phyloP scores from a whole-genome alignment of 2,329 filamentous ascomycete genomes.

The Fusarium sp. region DNA sequence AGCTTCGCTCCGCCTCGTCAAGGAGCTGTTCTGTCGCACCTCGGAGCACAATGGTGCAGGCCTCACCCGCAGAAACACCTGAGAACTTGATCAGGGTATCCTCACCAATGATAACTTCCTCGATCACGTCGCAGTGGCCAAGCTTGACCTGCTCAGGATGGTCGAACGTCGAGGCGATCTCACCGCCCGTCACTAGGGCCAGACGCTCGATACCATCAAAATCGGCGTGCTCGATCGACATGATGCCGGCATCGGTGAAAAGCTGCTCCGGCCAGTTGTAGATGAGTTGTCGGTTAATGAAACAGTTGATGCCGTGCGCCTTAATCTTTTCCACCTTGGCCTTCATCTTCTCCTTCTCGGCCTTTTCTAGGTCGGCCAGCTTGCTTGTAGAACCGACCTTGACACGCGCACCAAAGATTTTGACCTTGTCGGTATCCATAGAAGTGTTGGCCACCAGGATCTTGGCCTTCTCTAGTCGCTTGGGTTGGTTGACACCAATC shows the following conservation, averaged over 20 bases:
- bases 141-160: constrained; percentile 98
- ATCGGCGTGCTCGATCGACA: constrained; percentile 98
- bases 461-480: constrained; percentile 97
- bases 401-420: constrained; percentile 97
- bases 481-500: constrained; percentile 98
- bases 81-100: constrained; percentile 98
- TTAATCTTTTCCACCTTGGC: constrained; percentile 99
- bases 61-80: constrained; percentile 91
- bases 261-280: constrained; percentile 99
- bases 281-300: constrained; percentile 99
- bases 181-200: constrained; percentile 94
- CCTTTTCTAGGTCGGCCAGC: constrained; percentile 97
- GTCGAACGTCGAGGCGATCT: constrained; percentile 98
- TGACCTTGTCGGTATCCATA: constrained; percentile 99
- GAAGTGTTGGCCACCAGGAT: constrained; percentile 98
- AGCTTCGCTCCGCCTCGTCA: constrained; percentile 94
- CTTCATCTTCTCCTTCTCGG: constrained; percentile 99
- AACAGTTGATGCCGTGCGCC: constrained; percentile 99
- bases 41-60: constrained; percentile 96
- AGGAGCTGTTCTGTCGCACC: constrained; percentile 97
- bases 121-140: constrained; percentile 93
- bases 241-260: constrained; percentile 96
- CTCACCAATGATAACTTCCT: constrained; percentile 98
- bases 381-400: constrained; percentile 98
- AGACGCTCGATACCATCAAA: constrained; percentile 98